Evolutionary conservation across 305 asterid genomes (phyloP).

Genomic region (Lippia alba): DNA sequence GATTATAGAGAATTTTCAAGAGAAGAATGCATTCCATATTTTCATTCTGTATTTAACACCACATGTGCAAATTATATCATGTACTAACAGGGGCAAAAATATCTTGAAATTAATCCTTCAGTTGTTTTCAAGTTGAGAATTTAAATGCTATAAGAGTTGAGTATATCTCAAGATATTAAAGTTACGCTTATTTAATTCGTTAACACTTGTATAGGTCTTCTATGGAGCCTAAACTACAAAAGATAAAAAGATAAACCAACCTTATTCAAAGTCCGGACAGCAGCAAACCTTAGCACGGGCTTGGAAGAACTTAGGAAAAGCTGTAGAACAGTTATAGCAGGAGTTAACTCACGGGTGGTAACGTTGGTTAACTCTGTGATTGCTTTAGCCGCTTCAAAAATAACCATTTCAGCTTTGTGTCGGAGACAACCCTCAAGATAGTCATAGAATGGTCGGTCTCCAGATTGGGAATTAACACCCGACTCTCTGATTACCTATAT

Average conservation of each 20-base stretch:
- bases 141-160: too few relatives aligned
- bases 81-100: too few relatives aligned
- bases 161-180: not conserved
- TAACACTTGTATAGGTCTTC: slow-evolving; percentile 9
- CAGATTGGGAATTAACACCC: slow-evolving; percentile 65
- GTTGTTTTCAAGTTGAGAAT: too few relatives aligned
- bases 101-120: too few relatives aligned
- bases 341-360: slow-evolving; percentile 83
- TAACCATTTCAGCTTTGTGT: slow-evolving; percentile 96
- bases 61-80: too few relatives aligned
- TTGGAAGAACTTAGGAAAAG: slow-evolving; percentile 90
- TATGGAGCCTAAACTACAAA: not conserved
- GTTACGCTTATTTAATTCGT: not conserved
- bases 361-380: slow-evolving; percentile 83
- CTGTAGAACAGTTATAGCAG: slow-evolving; percentile 90
- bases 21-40: too few relatives aligned
- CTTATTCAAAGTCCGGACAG: slow-evolving; percentile 93
- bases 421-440: slow-evolving; percentile 93
- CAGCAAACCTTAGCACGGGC: slow-evolving; percentile 96
- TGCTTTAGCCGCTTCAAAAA: slow-evolving; percentile 96
- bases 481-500: slow-evolving; percentile 88
- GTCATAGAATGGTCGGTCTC: slow-evolving; percentile 92
- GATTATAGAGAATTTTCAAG: too few relatives aligned
- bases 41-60: too few relatives aligned
- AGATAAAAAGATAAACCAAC: slow-evolving; percentile 43